phyloP scores from a whole-genome alignment of 2,329 filamentous ascomycete genomes.

The Diplocarpon rosae region DNA sequence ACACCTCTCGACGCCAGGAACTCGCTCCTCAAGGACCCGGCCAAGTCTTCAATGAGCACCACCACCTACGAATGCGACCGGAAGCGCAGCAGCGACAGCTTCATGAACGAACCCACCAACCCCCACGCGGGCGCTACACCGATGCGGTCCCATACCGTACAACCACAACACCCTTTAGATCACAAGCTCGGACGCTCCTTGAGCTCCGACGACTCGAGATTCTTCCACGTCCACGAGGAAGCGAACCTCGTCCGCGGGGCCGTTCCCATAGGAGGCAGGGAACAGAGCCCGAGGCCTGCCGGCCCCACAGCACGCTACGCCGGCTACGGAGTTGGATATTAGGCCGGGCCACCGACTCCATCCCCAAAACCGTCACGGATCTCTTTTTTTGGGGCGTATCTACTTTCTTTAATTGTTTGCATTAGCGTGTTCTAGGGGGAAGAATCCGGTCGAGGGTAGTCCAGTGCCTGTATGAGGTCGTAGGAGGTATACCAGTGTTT shows the following conservation, averaged over 20 bases:
- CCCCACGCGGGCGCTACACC: slow-evolving; percentile 21
- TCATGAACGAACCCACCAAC: slow-evolving; percentile 24
- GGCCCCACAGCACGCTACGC: slow-evolving; percentile 6
- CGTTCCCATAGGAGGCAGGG: slow-evolving; percentile 19
- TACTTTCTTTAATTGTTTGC: slow-evolving; percentile 6
- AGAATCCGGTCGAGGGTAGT: background rate
- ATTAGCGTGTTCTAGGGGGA: slow-evolving; percentile 7
- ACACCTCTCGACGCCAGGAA: slow-evolving; percentile 82
- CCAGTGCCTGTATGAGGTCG: background rate
- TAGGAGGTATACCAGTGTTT: slow-evolving; percentile 1
- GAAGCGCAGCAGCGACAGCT: slow-evolving; percentile 16
- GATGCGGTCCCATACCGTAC: slow-evolving; percentile 14
- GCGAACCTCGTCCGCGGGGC: slow-evolving; percentile 17
- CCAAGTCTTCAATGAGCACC: slow-evolving; percentile 11
- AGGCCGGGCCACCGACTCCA: slow-evolving; percentile 4
- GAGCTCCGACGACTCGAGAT: slow-evolving; percentile 4
- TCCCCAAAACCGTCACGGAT: slow-evolving; percentile 7
- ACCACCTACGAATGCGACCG: slow-evolving; percentile 16
- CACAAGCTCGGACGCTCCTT: slow-evolving; percentile 7
- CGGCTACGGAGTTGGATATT: slow-evolving; percentile 18
- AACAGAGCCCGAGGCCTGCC: slow-evolving; percentile 8
- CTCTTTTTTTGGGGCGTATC: slow-evolving; percentile 10
- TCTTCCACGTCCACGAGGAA: slow-evolving; percentile 13
- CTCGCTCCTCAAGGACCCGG: slow-evolving; percentile 50
- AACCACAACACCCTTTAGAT: slow-evolving; percentile 3